Evolutionary conservation across 2,329 filamentous ascomycete genomes (phyloP), one percentile per base, ranked within the genome.

Genomic region (Dothideomycetes sp.): DNA sequence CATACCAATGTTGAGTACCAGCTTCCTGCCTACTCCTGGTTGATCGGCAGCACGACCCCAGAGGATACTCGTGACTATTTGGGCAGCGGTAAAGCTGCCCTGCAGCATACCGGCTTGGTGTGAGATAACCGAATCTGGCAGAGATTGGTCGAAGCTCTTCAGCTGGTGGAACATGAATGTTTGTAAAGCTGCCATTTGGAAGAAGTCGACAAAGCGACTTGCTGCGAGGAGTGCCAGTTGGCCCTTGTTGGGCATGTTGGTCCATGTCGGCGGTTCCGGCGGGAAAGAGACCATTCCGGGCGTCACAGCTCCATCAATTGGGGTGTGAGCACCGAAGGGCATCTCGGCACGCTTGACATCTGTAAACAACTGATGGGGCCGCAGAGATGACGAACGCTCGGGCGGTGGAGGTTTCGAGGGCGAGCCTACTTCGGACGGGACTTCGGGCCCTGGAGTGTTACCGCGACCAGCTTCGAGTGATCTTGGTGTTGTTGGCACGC

Each of bases 41-140:
- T 56, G 54, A 43, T 65, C 62, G 17, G 62, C 63, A 17, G 58
- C 58, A 15, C 62, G 50, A 16, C 62, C 62, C 62, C 62, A 65
- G 22, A 64, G 45, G 23, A 65, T 57, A 30, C 60, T 61, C 18
- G 61, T 64, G 40, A 65, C 45, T 40, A 64, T 64, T 44, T 65
- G 63, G 5, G 63, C 59, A 6, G 60, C 60, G 3, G 63, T 65
- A 50, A 65, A 65, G 13, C 59, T 54, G 23, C 61, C 62, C 43
- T 63, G 60, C 12, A 65, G 47, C 34, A 64, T 53, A 35, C 62
- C 62, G 4, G 62, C 59, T 44, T 65, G 63, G 47, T 64, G 60
- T 18, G 62, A 61, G 28, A 65, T 63, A 33, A 64, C 59, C 17
- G 67, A 57, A 41, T 74, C 68, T 12, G 70, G 65, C 11, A 73